phyloP scores from a whole-genome alignment of 2,329 filamentous ascomycete genomes.

The Fonsecaea pugnacius region DNA sequence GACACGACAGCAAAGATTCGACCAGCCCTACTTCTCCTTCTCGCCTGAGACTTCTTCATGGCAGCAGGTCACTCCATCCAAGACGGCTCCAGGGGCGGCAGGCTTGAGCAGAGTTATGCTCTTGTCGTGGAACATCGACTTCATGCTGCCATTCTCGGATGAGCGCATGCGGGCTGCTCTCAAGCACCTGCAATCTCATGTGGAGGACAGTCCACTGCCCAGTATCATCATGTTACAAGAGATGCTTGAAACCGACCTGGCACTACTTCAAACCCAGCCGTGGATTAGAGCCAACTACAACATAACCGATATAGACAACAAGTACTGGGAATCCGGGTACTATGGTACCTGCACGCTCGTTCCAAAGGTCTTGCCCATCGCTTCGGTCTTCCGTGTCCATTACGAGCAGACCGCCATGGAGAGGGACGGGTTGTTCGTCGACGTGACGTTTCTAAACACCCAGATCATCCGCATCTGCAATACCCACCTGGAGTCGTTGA shows the following conservation, averaged over 20 bases:
- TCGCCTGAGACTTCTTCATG: constrained; percentile 27
- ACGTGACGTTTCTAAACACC: constrained; percentile 44
- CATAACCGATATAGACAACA: constrained; percentile 53
- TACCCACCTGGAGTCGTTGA: constrained; percentile 62
- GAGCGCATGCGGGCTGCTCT: constrained; percentile 51
- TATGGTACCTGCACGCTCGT: constrained; percentile 62
- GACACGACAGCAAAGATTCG: constrained; percentile 34
- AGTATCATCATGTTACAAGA: constrained; percentile 59
- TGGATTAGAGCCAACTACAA: constrained; percentile 57
- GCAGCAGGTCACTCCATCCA: constrained; percentile 17
- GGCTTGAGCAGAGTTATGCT: constrained; percentile 39
- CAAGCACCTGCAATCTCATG: constrained; percentile 44
- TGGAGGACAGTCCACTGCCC: constrained; percentile 38
- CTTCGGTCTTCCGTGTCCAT: constrained; percentile 56
- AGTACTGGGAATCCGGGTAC: constrained; percentile 51
- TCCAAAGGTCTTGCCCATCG: constrained; percentile 53
- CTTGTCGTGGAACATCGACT: constrained; percentile 57
- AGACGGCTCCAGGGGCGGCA: neutral
- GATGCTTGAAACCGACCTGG: constrained; percentile 54
- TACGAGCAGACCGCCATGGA: constrained; percentile 57
- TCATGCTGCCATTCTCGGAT: constrained; percentile 45
- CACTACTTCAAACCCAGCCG: constrained; percentile 47
- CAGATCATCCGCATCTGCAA: constrained; percentile 57
- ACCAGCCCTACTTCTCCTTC: constrained; percentile 37
- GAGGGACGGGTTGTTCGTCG: constrained; percentile 62